phyloP scores from a whole-genome alignment of 2,329 filamentous ascomycete genomes.

The Arthroderma sp. region DNA sequence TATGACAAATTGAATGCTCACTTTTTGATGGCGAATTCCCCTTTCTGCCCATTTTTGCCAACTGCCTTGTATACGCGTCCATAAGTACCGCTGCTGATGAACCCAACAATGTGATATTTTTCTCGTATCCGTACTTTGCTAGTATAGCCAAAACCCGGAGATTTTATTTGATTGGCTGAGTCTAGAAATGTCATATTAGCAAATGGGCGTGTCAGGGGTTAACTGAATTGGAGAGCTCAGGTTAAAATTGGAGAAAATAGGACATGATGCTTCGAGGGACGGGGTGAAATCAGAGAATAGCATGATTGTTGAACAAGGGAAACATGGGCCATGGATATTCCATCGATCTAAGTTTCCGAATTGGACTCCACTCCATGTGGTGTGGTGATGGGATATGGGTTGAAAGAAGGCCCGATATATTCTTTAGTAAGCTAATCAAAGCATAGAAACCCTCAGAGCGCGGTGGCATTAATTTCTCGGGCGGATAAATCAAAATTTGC shows the following conservation, averaged over 20 bases:
- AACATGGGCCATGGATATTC: too few species aligned
- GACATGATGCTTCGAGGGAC: too few species aligned
- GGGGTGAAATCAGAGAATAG: too few species aligned
- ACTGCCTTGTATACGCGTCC: slow-evolving; percentile 94
- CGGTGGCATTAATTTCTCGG: too few species aligned
- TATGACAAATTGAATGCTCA: slow-evolving; percentile 28
- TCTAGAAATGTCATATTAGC: slow-evolving; percentile 19
- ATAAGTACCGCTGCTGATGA: slow-evolving; percentile 97
- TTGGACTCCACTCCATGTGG: too few species aligned
- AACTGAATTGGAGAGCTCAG: background rate
- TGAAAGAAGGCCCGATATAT: too few species aligned
- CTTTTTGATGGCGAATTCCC: slow-evolving; percentile 98
- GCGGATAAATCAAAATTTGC: too few species aligned
- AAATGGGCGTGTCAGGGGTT: background rate
- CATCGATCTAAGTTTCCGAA: too few species aligned
- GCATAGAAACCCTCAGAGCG: too few species aligned
- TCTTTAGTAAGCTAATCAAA: too few species aligned
- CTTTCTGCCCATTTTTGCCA: slow-evolving; percentile 57
- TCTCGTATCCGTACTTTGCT: slow-evolving; percentile 80
- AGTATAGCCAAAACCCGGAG: slow-evolving; percentile 41
- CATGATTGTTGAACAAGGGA: too few species aligned
- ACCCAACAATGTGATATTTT: slow-evolving; percentile 90
- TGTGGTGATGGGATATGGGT: too few species aligned
- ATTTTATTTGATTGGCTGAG: slow-evolving; percentile 28
- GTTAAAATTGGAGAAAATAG: background rate